Evolutionary conservation across 2,329 filamentous ascomycete species (phyloP), one percentile per base, ranked within the genome.

Genomic region (Ascochyta rabiei): DNA sequence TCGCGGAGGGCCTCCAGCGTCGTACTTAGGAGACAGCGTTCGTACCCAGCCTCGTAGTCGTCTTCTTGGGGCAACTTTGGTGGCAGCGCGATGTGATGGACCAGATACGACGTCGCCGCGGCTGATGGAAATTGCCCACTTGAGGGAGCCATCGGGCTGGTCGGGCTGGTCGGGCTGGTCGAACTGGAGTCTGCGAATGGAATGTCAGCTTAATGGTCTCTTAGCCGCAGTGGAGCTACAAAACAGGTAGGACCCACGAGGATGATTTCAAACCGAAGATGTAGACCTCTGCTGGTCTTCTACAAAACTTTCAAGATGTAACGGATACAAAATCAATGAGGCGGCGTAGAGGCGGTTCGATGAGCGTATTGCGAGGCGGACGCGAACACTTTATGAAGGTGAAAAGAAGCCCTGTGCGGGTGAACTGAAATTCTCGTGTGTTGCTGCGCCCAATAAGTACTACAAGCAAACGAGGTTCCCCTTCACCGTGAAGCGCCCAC

Each of bases 71-170:
- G 81, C 0, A 83, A 67, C 35, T 79, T 72, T 1, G 80, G 78
- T 0, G 81, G 81, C 0, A 84, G 72, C 18, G 82, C 80, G 1
- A 82, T 64, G 60, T 84, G 79, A 33, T 81, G 51, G 23, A 54
- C 35, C 4, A 60, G 44, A 30, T 66, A 66, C 10, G 48, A 26
- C 5, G 54, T 57, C 12, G 49, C 45, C 28, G 5, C 28, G 2
- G 31, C 30, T 12, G 53, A 43, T 33, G 42, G 47, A 12, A 19
- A 6, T 21, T 48, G 26, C 28, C 40, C 31, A 16, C 31, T n/a
- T 3, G 52, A 54, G n/a, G 47, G 30, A 26, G 48, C 13, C 60
- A 63, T 64, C 5, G 16, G 16, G 10, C 18, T 23, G 35, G 6
- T 30, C 13, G 19, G 21, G 6, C 7, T 9, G 9, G n/a, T 64